Base-by-base conservation (phyloP, 1,284 basidiomycete species). In the Leccinum laetum region DNA sequence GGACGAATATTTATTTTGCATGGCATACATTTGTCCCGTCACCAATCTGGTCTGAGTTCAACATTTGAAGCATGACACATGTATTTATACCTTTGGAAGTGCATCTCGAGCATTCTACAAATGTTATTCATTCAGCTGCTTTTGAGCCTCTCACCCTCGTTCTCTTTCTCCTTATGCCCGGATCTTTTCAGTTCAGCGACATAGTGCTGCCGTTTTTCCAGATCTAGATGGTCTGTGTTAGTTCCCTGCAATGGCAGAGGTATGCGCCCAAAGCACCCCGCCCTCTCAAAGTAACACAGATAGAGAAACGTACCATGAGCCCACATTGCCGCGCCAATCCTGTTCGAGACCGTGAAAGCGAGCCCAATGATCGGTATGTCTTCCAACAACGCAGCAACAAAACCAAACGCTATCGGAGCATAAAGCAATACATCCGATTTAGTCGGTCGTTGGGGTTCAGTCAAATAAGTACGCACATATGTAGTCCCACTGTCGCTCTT, bases 291-390 rank as follows among this genome's bases (percentile, higher is more conserved):
- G 46, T 10, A 21, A 49, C 44, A 53, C 11, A 26, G 52, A 53
- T 53, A 21, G 18, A 56, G 41, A 39, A 16, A 78, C 84, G 18
- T 70, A 92, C 91, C 92, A 70, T 91, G 86, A 7, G 92, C 91
- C 93, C 93, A 95, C 94, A 96, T 96, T 1, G 93, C 93, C 2
- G 93, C 92, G 2, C 94, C 94, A 32, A 96, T 86, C 11, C 92
- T 83, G 74, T 96, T 96, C 0, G 93, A 94, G 35, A 96, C 82
- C 0, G 89, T 90, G 74, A 96, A 94, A 8, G 90, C 77, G 2
- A 95, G 78, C 0, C 94, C 94, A 16, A 94, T 72, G 64, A 96
- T 83, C 0, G 94, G 94, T 0, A 95, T 76, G 4, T 85, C 83
- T 78, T 96, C 94, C 0, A 95, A 79, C 5, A 96, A 77, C 0